Evolutionary conservation across 2,329 filamentous ascomycete genomes (phyloP).

Genomic region (Colletotrichum eremochloae): DNA sequence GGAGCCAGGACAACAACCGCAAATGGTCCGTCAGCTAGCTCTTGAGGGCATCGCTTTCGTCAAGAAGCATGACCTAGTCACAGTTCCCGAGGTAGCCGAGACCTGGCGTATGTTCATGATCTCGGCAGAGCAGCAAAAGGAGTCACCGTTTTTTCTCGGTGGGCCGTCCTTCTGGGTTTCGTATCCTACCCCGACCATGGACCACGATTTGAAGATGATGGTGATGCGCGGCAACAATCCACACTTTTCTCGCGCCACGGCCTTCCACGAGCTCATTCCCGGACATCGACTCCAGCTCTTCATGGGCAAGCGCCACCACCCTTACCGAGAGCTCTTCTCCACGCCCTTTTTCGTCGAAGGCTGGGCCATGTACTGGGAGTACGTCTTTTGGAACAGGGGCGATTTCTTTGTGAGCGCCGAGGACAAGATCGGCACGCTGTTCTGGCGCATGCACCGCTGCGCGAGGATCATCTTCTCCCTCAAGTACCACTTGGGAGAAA

Average conservation of each 20-base stretch:
- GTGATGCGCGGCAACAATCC: constrained; percentile 71
- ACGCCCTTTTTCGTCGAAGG: constrained; percentile 73
- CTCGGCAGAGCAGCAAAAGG: constrained; percentile 63
- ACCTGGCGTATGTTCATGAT: constrained; percentile 71
- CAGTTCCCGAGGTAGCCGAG: constrained; percentile 66
- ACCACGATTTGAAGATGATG: constrained; percentile 69
- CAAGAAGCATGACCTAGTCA: constrained; percentile 66
- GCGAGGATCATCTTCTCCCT: constrained; percentile 70
- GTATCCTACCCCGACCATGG: constrained; percentile 67
- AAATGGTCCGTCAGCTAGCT: constrained; percentile 65
- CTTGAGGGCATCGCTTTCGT: constrained; percentile 67
- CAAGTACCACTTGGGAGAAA: constrained; percentile 68
- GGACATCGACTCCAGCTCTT: constrained; percentile 69
- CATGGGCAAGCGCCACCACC: constrained; percentile 59
- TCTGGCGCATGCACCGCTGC: constrained; percentile 74
- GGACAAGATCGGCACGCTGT: constrained; percentile 69
- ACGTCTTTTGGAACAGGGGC: constrained; percentile 67
- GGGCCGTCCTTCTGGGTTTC: constrained; percentile 67
- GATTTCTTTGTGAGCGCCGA: constrained; percentile 64
- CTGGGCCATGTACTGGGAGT: constrained; percentile 74
- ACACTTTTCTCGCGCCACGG: constrained; percentile 69
- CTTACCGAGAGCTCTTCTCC: constrained; percentile 65
- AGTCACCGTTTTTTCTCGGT: constrained; percentile 72
- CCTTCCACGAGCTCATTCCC: constrained; percentile 73
- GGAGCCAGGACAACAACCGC: constrained; percentile 65